phyloP scores from a whole-genome alignment of 768 basidiomycete species.

The Suillus paluster region DNA sequence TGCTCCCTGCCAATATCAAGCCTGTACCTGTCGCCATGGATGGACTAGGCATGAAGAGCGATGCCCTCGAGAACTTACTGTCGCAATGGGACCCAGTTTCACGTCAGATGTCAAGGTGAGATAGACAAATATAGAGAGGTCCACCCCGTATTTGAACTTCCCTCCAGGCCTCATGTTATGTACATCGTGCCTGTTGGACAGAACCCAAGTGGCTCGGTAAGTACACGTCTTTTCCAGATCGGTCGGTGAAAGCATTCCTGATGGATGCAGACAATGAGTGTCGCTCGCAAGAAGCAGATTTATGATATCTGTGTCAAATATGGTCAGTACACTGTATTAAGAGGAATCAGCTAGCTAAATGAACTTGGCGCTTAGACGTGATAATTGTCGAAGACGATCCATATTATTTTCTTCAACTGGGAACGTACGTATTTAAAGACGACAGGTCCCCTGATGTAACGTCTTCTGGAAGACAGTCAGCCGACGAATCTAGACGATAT shows the following conservation, averaged over 20 bases:
- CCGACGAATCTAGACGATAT: slow-evolving; percentile 47
- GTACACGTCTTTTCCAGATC: slow-evolving; percentile 21
- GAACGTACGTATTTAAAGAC: slow-evolving; percentile 52
- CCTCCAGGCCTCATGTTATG: slow-evolving; percentile 64
- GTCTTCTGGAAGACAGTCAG: slow-evolving; percentile 23
- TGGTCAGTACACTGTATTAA: slow-evolving; percentile 43
- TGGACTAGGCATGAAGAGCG: slow-evolving; percentile 66
- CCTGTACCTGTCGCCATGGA: slow-evolving; percentile 71
- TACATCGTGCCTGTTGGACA: slow-evolving; percentile 84
- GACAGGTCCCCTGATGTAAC: slow-evolving; percentile 26
- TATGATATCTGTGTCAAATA: slow-evolving; percentile 85
- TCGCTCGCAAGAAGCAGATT: slow-evolving; percentile 71
- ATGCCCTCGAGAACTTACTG: slow-evolving; percentile 61
- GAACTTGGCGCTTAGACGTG: slow-evolving; percentile 47
- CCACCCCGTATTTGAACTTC: slow-evolving; percentile 1
- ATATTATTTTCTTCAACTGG: slow-evolving; percentile 76
- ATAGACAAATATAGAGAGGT: not conserved
- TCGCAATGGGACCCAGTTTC: slow-evolving; percentile 65
- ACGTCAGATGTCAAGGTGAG: slow-evolving; percentile 59
- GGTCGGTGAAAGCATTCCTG: not conserved
- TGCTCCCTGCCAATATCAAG: slow-evolving; percentile 43
- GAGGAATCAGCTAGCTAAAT: not conserved
- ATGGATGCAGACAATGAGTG: slow-evolving; percentile 56
- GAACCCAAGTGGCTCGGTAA: slow-evolving; percentile 78
- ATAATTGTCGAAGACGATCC: slow-evolving; percentile 88